phyloP scores from a whole-genome alignment of 2,329 filamentous ascomycete genomes.

The Escovopsis weberi region DNA sequence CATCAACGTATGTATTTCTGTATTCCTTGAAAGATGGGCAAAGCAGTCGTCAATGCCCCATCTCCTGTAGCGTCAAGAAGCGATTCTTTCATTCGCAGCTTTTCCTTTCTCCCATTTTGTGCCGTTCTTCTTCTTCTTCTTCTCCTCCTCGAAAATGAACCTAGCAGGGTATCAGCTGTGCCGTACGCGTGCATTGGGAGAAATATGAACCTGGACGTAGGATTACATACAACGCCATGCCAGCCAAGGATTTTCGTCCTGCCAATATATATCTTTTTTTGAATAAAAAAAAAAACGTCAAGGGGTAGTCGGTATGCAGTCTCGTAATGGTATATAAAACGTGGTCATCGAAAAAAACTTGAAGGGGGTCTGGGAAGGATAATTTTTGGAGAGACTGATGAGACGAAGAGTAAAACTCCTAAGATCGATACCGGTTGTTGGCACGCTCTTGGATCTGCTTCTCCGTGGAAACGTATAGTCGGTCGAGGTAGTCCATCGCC shows the following conservation, averaged over 20 bases:
- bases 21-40: no score
- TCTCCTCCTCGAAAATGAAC: no score
- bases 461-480: conserved; percentile 71
- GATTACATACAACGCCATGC: neutral
- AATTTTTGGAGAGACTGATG: neutral
- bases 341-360: conserved; percentile 8
- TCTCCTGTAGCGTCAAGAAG: no score
- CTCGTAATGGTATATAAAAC: conserved; percentile 8
- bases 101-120: no score
- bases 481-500: conserved; percentile 71
- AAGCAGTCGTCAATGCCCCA: no score
- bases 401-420: conserved; percentile 5
- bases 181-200: no score
- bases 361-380: neutral
- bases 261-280: conserved; percentile 2
- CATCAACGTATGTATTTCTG: no score
- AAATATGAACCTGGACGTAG: neutral
- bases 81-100: no score
- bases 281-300: conserved; percentile 1
- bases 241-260: no score
- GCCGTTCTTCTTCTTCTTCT: no score
- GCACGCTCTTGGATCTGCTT: conserved; percentile 58
- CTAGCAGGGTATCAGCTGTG: no score
- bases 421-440: conserved; percentile 19
- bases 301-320: conserved; percentile 4